Evolutionary conservation across 352 stramenopile species (phyloP).

Genomic region (Phytophthora hibernalis): DNA sequence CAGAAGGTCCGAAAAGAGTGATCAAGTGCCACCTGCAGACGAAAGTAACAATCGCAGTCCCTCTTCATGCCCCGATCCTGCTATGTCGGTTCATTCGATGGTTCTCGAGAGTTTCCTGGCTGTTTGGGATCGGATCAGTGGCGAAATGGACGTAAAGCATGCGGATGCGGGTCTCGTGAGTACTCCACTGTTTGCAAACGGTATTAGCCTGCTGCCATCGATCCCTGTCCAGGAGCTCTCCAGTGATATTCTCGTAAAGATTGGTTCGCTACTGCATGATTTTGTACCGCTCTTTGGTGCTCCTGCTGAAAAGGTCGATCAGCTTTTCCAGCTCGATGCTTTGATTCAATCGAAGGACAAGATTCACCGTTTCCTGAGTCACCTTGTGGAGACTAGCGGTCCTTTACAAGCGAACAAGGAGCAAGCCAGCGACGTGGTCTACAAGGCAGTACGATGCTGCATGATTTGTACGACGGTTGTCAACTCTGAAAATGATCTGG

Average conservation of each 20-base stretch:
- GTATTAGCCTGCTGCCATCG: conserved; percentile 28
- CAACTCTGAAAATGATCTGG: conserved; percentile 31
- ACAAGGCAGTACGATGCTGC: conserved; percentile 64
- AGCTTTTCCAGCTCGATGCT: not conserved
- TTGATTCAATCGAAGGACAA: conserved; percentile 30
- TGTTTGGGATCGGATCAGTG: conserved; percentile 31
- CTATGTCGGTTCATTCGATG: conserved; percentile 1
- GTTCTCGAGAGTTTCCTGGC: conserved; percentile 37
- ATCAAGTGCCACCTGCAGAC: not conserved
- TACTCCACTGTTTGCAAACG: conserved; percentile 31
- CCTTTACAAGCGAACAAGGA: conserved; percentile 6
- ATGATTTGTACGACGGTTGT: conserved; percentile 70
- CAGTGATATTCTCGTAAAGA: conserved; percentile 17
- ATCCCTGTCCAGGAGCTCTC: conserved; percentile 26
- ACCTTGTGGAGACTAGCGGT: conserved; percentile 24
- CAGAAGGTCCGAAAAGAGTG: conserved; percentile 5
- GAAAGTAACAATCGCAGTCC: conserved; percentile 21
- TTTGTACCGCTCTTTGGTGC: conserved; percentile 35
- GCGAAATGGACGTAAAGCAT: conserved; percentile 36
- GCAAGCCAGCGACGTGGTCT: conserved; percentile 51
- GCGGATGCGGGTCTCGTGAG: conserved; percentile 27
- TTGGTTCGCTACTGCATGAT: conserved; percentile 34
- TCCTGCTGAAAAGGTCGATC: conserved; percentile 31
- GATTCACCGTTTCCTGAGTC: conserved; percentile 37
- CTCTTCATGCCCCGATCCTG: conserved; percentile 1